These are phyloP conservation scores for Xylaria venustula DNA, from an alignment of 495 filamentous ascomycete genomes.

Conservation along the genomic window DNA sequence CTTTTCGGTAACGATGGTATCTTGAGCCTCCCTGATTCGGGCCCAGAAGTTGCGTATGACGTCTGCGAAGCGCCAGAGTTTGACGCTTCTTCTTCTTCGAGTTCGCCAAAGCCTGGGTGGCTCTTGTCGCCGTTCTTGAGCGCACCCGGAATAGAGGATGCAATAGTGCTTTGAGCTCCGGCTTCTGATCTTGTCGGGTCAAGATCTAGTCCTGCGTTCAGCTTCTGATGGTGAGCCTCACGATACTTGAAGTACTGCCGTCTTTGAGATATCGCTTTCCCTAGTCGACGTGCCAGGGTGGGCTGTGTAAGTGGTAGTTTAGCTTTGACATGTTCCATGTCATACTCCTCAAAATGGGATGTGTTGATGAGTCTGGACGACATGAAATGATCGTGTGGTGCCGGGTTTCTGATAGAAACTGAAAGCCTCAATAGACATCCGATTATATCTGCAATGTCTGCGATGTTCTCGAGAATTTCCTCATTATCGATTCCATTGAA, in stretches of 20 bases:
- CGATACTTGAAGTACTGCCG: background rate
- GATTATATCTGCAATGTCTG: background rate
- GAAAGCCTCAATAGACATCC: conserved; percentile 3
- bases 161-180: background rate
- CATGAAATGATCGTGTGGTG: conserved; percentile 12
- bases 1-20: background rate
- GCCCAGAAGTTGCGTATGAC: background rate
- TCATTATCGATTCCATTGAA: no score
- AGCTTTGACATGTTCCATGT: conserved; percentile 9
- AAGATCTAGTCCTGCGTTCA: background rate
- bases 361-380: conserved; percentile 11
- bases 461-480: no score
- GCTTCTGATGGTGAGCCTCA: background rate
- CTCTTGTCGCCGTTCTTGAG: background rate
- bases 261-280: background rate
- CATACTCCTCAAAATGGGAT: conserved; percentile 12
- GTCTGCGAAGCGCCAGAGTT: background rate
- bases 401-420: conserved; percentile 13
- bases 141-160: background rate
- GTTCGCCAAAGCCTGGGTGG: background rate
- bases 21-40: background rate
- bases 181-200: background rate
- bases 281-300: background rate
- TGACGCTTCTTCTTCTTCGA: background rate
- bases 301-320: background rate